A percentile compares a stretch with the other conserved stretches of the same genome.
phyloP scores from a whole-genome alignment of 441 rosid genomes.

The Aquilaria agallochum region DNA sequence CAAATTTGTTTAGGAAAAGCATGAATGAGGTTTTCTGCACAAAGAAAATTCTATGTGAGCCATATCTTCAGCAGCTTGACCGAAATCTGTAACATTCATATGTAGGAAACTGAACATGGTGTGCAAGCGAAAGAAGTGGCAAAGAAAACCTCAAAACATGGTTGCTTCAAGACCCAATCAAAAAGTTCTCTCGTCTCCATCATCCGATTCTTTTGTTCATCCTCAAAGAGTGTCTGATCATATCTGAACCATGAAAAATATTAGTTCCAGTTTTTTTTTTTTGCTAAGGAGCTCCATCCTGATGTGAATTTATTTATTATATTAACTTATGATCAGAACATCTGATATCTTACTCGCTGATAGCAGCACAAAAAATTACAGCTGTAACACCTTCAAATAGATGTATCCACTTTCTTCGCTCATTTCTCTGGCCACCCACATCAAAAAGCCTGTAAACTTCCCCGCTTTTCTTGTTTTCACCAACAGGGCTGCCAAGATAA shows the following conservation, averaged over 20 bases:
- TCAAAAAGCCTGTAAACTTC: constrained; percentile 97
- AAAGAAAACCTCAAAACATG: constrained; percentile 84
- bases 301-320: not conserved
- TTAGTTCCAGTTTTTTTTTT: constrained; percentile 2
- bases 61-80: not conserved
- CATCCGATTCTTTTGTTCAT: constrained; percentile 87
- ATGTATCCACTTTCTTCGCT: constrained; percentile 99
- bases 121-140: too few relatives aligned
- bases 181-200: constrained; percentile 90
- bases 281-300: not conserved
- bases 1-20: constrained; percentile 95
- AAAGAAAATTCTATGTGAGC: constrained; percentile 1
- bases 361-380: constrained; percentile 94
- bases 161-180: constrained; percentile 97
- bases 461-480: constrained; percentile 94
- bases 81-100: not conserved
- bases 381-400: constrained; percentile 98
- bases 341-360: constrained; percentile 84
- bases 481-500: constrained; percentile 76
- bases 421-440: constrained; percentile 98
- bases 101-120: too few relatives aligned
- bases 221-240: constrained; percentile 92
- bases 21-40: constrained; percentile 95
- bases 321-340: constrained; percentile 6
- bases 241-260: constrained; percentile 45